Percentiles rank a stretch among this genome's conserved stretches.
These are phyloP conservation scores for Solanum corneliomulleri DNA, from an alignment of 257 asterid species.

Conservation along the genomic window DNA sequence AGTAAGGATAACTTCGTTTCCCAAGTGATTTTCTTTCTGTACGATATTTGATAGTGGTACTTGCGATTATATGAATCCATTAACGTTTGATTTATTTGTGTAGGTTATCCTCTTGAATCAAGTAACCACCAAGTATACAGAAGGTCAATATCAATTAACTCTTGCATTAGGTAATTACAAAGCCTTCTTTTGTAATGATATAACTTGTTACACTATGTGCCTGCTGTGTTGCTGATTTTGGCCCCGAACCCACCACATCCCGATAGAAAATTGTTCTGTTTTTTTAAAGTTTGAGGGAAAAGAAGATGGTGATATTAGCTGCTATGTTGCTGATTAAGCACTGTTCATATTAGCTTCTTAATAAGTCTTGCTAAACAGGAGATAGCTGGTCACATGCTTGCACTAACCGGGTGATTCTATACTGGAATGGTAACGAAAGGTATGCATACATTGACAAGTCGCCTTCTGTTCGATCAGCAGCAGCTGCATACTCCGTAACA, in stretches of 20 bases:
- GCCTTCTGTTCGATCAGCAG: conserved; percentile 68
- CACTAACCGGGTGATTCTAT: conserved; percentile 72
- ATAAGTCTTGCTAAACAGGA: conserved; percentile 35
- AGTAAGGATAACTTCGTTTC: conserved; percentile 31
- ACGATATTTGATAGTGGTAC: background rate
- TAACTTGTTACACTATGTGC: background rate
- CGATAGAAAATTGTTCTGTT: rapidly evolving
- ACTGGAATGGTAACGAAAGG: conserved; percentile 84
- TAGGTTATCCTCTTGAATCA: conserved; percentile 85
- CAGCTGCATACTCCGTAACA: conserved; percentile 77
- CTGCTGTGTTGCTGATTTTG: background rate
- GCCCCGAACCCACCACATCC: background rate
- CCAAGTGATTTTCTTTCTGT: background rate
- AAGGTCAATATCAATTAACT: conserved; percentile 77
- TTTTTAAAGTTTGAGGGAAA: background rate
- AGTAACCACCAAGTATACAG: conserved; percentile 69
- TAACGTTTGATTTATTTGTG: conserved; percentile 7
- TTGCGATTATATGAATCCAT: background rate
- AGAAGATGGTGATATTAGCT: background rate
- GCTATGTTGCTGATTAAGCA: background rate
- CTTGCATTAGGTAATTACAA: conserved; percentile 76
- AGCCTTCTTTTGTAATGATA: background rate
- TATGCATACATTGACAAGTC: conserved; percentile 82
- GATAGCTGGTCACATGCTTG: conserved; percentile 99
- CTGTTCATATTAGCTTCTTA: background rate